Base-by-base conservation (phyloP, 1,284 basidiomycete species). In the Cutaneotrichosporon arboriforme region DNA sequence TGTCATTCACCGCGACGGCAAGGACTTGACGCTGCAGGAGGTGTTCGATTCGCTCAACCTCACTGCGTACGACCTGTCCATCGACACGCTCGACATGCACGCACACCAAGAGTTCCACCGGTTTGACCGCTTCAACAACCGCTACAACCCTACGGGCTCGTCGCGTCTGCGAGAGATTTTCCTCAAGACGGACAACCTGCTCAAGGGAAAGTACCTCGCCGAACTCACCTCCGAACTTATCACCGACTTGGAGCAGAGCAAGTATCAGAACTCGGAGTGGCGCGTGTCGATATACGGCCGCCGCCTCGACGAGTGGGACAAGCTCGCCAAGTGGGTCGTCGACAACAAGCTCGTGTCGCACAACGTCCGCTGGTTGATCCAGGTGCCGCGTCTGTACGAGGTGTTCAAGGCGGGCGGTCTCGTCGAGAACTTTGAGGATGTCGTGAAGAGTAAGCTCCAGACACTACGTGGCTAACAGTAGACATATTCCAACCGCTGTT, bases 41-140 rank as follows among this genome's bases (percentile, higher is more conserved):
- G 96, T 99, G 35, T 99, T 99, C 74, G 82, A 96, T 67, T 94
- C 90, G 33, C 83, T 99, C 26, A 86, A 94, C 63, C 78, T 99
- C 33, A 94, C 90, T 0, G 94, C 96, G 2, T 99, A 99, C 74
- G 96, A 99, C 65, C 81, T 99, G 36, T 96, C 91, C 8, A 98
- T 99, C 69, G 96, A 99, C 70, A 98, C 96, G 5, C 83, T 99
- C 44, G 96, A 98, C 70, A 98, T 97, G 96, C 96, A 98, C 62
- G 96, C 96, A 1, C 94, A 98, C 74, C 87, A 90, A 62, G 74
- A 92, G 8, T 97, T 97, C 80, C 94, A 98, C 74, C 78, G 96
- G 17, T 98, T 97, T 68, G 96, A 97, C 78, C 89, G 91, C 67
- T 94, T 93, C 76, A 94, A 94, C 67, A 73, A 77, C 64, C 64